Evolutionary conservation across 2,329 filamentous ascomycete species (phyloP), one percentile per base, ranked within the genome.

Genomic region (Diaporthe eres): DNA sequence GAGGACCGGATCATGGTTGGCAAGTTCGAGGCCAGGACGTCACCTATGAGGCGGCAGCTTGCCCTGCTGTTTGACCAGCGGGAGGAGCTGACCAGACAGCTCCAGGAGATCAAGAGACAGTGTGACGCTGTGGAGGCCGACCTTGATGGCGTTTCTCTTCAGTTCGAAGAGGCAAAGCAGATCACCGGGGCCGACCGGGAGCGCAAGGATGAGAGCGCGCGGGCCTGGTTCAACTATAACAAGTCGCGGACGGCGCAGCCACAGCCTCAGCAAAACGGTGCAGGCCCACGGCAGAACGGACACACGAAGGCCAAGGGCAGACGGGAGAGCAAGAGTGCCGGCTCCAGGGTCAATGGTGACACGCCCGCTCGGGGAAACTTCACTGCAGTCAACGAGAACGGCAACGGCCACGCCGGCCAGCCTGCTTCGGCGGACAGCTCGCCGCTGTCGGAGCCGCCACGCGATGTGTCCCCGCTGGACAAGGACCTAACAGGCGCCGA

Each of bases 11-110:
- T 76, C 5, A 79, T 86, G 25, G 81, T 84, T 37, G 78, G 81
- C 37, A 81, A 84, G 22, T 83, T 83, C 70, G 78, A 80, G 31
- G 77, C 78, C 9, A 80, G 83, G 70, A 81, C 81, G 17, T 77
- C 80, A 0, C 78, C 80, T 19, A 78, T 83, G 15, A 80, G 82
- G 67, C 79, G 77, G 80, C 83, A 80, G 79, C 83, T 75, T 1
- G 82, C 83, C 25, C 77, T 84, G 34, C 81, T 87, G 1, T 77
- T 84, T n/a, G 82, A 84, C 58, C 81, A 83, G 9, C 83, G 86
- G 39, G 83, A 82, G 19, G 81, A 82, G 9, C 76, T 85, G 7
- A 81, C 85, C 13, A 85, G 84, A n/a, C 80, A 81, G 8, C 80
- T 87, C n/a, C 77, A 84, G 47, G 81, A 82, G 3, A 82, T 85